Conservation (phyloP, 1,139 yeast genomes). For the Candida neerlandica region DNA sequence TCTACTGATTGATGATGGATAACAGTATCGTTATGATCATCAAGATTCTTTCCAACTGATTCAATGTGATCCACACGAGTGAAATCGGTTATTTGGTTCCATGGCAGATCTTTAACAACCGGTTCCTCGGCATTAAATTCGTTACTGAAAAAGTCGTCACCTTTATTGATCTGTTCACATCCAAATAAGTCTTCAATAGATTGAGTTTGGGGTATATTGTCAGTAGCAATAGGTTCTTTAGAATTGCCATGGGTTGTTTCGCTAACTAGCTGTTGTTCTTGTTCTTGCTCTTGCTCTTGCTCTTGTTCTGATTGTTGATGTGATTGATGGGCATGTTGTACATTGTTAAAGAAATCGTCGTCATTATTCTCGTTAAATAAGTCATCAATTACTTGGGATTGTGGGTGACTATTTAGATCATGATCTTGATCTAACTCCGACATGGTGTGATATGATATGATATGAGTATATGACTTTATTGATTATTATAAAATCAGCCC, state of each 20-base stretch:
- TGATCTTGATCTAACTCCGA: background rate
- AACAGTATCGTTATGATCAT: background rate
- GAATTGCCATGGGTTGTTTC: background rate
- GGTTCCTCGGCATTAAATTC: background rate
- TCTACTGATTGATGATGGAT: background rate
- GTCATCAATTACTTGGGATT: constrained; percentile 8
- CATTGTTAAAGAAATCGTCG: constrained; percentile 8
- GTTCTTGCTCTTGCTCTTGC: constrained; percentile 1
- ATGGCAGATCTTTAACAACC: background rate
- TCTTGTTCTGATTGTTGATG: background rate
- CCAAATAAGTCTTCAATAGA: constrained; percentile 9
- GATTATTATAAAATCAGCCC: no score
- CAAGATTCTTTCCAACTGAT: background rate
- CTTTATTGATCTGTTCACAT: background rate
- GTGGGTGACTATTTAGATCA: constrained; percentile 1
- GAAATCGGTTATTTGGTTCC: constrained; percentile 1
- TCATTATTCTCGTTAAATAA: constrained; percentile 6
- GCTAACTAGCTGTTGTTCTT: constrained; percentile 1
- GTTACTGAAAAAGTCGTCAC: constrained; percentile 6
- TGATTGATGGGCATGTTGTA: background rate
- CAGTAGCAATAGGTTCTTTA: background rate
- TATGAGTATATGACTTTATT: background rate
- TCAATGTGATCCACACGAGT: constrained; percentile 3
- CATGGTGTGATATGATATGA: background rate
- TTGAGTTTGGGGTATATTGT: background rate